phyloP scores from a whole-genome alignment of 169 alveolate species.

The Plasmodium vinckei region DNA sequence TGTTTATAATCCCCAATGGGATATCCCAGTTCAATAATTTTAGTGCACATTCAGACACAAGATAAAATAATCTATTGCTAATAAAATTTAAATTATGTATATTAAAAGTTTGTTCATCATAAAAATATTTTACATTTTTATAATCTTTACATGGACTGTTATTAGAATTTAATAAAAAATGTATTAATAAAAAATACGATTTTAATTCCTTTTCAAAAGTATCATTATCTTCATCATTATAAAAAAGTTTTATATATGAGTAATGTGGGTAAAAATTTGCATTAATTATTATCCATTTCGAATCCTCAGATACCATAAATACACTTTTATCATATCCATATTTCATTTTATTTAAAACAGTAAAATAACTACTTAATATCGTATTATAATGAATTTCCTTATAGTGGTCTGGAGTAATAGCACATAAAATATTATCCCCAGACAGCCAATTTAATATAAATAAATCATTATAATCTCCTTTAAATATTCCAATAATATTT shows the following conservation, averaged over 20 bases:
- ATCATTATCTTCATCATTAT: constrained; percentile 12
- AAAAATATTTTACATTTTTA: constrained; percentile 47
- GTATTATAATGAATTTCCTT: constrained; percentile 22
- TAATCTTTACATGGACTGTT: constrained; percentile 60
- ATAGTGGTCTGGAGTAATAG: constrained; percentile 4
- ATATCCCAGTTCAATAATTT: constrained; percentile 43
- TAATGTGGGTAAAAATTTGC: constrained; percentile 57
- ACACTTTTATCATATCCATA: constrained; percentile 11
- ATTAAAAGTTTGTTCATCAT: constrained; percentile 40
- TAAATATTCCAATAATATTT: constrained; percentile 16
- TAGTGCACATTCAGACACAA: constrained; percentile 52
- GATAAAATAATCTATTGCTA: constrained; percentile 26
- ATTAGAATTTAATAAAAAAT: constrained; percentile 47
- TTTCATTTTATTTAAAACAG: constrained; percentile 28
- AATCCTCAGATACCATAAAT: constrained; percentile 5
- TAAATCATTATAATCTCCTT: constrained; percentile 2
- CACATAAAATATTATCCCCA: constrained; percentile 50
- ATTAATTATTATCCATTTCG: constrained; percentile 11
- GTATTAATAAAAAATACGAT: constrained; percentile 31
- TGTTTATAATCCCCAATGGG: constrained; percentile 49
- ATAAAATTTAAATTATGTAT: constrained; percentile 18
- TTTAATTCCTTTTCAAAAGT: constrained; percentile 45
- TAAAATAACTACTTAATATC: constrained; percentile 20
- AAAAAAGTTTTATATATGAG: constrained; percentile 35
- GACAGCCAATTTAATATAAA: constrained; percentile 47